phyloP scores from a whole-genome alignment of 495 filamentous ascomycete genomes.

The Melanomma pulvis-pyrius region DNA sequence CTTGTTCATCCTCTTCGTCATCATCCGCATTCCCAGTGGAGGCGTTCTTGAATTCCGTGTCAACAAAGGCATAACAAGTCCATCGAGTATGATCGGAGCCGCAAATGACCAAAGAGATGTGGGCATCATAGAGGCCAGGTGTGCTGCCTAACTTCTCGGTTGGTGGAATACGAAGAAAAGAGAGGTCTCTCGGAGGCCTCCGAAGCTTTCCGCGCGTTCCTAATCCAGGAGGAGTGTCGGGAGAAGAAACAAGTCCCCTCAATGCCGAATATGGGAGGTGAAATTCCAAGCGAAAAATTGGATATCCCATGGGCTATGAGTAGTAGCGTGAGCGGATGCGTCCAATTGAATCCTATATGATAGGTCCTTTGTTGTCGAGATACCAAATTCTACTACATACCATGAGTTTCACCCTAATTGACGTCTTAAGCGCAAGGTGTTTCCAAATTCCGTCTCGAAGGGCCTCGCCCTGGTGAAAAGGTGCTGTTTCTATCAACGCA shows the following conservation, averaged over 20 bases:
- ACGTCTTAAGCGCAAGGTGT: slow-evolving; percentile 16
- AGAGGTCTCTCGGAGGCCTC: slow-evolving; percentile 4
- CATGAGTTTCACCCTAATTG: slow-evolving; percentile 10
- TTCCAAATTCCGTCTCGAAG: slow-evolving; percentile 15
- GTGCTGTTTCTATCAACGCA: slow-evolving; percentile 5
- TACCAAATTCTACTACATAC: slow-evolving; percentile 5
- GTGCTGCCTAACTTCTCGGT: not conserved
- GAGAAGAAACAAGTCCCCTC: not conserved
- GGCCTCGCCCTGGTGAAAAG: not conserved
- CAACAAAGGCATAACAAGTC: slow-evolving; percentile 20
- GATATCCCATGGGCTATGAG: not conserved
- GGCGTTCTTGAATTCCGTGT: slow-evolving; percentile 1
- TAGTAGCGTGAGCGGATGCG: not conserved
- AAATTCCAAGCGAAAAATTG: slow-evolving; percentile 16
- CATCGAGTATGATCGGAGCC: slow-evolving; percentile 15
- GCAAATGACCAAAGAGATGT: slow-evolving; percentile 12
- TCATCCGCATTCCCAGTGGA: slow-evolving; percentile 8
- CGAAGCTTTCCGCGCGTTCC: not conserved
- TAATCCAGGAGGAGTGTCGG: not conserved
- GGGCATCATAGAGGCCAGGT: slow-evolving; percentile 3
- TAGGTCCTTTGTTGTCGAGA: not conserved
- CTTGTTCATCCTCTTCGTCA: not conserved
- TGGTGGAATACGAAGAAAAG: not conserved
- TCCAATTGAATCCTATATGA: no score
- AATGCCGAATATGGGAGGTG: slow-evolving; percentile 20